These are phyloP conservation scores for Westerdykella sp. DNA, from an alignment of 2,329 filamentous ascomycete genomes.

Conservation along the genomic window DNA sequence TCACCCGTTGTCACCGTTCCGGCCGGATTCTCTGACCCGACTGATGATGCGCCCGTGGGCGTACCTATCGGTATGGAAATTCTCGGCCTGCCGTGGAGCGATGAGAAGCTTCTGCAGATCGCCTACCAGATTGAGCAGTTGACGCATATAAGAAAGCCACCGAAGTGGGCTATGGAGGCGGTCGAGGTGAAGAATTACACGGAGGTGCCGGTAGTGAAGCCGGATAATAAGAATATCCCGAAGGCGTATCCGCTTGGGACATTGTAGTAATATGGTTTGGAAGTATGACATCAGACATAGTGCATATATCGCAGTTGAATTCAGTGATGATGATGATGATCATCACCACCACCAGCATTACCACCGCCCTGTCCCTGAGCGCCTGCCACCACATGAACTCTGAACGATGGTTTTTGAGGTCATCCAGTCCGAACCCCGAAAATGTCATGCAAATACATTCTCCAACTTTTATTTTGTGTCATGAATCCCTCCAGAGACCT, in stretches of 20 bases:
- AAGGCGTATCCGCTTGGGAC: slow-evolving; percentile 46
- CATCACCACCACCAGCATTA: too few relatives aligned
- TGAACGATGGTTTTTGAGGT: too few relatives aligned
- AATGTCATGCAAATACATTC: too few relatives aligned
- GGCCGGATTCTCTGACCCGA: slow-evolving; percentile 47
- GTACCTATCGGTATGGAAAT: slow-evolving; percentile 62
- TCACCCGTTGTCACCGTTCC: slow-evolving; percentile 50
- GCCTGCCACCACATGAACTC: too few relatives aligned
- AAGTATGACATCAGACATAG: too few relatives aligned
- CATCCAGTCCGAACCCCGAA: too few relatives aligned
- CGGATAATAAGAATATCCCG: slow-evolving; percentile 40
- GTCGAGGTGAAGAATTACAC: slow-evolving; percentile 39
- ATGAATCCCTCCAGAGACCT: too few relatives aligned
- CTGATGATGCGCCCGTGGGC: slow-evolving; percentile 47
- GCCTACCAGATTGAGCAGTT: slow-evolving; percentile 48
- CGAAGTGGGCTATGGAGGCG: slow-evolving; percentile 40
- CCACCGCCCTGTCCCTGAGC: too few relatives aligned
- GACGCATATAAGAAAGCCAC: slow-evolving; percentile 43
- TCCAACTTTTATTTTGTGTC: too few relatives aligned
- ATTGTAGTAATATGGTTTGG: slow-evolving; percentile 10
- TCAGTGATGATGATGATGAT: too few relatives aligned
- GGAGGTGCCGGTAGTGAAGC: slow-evolving; percentile 42
- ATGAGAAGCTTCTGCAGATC: slow-evolving; percentile 49
- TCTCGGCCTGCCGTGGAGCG: slow-evolving; percentile 51
- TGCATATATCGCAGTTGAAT: too few relatives aligned